Percentiles rank a stretch among this genome's conserved stretches.
Evolutionary conservation across 305 asterid species (phyloP).

Genomic region (Nicotiana rustica): DNA sequence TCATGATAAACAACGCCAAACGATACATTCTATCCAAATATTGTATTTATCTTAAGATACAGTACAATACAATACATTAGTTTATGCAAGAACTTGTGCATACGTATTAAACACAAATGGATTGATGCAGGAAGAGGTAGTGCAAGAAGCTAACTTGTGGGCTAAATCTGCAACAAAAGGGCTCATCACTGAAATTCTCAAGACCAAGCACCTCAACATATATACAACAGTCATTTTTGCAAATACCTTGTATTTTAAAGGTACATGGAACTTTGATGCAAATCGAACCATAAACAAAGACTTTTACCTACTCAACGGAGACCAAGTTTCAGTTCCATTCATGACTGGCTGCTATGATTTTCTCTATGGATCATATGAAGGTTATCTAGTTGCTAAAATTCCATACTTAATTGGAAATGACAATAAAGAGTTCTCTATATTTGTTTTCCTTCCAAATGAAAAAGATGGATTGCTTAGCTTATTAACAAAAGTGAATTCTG

Average conservation of each 20-base stretch:
- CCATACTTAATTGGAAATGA: conserved; percentile 16
- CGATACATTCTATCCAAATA: no score
- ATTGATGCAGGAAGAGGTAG: no score
- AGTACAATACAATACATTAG: no score
- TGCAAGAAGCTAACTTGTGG: no score
- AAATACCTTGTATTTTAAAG: conserved; percentile 34
- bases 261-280: conserved; percentile 22
- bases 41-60: no score
- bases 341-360: conserved; percentile 24
- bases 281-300: not conserved
- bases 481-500: no score
- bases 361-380: conserved; percentile 29
- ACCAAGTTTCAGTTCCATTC: conserved; percentile 33
- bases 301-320: conserved; percentile 31
- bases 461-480: not conserved
- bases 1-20: no score
- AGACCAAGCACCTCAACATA: no score
- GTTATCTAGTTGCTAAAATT: conserved; percentile 31
- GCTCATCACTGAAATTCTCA: no score
- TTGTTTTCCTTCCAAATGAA: conserved; percentile 34
- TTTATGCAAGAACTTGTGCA: no score
- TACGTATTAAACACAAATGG: no score
- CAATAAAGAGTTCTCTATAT: conserved; percentile 22
- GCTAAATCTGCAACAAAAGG: no score
- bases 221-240: not conserved